phyloP scores from a whole-genome alignment of 768 basidiomycete species.

The Mycena capillaripes region DNA sequence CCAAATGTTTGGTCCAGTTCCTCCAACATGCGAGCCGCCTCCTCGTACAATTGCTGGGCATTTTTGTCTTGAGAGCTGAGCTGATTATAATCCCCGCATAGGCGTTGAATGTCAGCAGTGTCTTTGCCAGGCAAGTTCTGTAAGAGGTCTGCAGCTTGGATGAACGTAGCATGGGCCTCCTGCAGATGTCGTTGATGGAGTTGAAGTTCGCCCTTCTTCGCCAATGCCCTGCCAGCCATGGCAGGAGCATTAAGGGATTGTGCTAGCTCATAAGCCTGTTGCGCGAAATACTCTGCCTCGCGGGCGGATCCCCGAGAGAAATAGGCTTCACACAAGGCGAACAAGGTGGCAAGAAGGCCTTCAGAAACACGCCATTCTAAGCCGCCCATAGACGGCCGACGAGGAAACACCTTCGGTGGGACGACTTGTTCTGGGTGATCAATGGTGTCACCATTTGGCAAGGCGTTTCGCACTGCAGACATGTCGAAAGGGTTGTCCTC shows the following conservation, averaged over 20 bases:
- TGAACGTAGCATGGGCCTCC: slow-evolving; percentile 69
- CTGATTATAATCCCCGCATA: slow-evolving; percentile 69
- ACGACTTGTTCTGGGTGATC: slow-evolving; percentile 36
- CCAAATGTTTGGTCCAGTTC: slow-evolving; percentile 71
- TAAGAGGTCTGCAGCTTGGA: slow-evolving; percentile 61
- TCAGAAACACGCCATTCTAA: slow-evolving; percentile 85
- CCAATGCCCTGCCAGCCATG: slow-evolving; percentile 74
- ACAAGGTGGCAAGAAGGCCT: slow-evolving; percentile 74
- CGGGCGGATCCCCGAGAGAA: slow-evolving; percentile 83
- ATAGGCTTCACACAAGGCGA: slow-evolving; percentile 77
- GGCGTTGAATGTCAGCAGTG: slow-evolving; percentile 67
- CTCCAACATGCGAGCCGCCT: slow-evolving; percentile 70
- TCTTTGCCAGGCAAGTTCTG: slow-evolving; percentile 67
- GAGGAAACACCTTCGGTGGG: slow-evolving; percentile 45
- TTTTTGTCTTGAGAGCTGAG: slow-evolving; percentile 56
- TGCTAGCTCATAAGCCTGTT: slow-evolving; percentile 83
- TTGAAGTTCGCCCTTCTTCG: slow-evolving; percentile 78
- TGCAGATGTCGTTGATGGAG: slow-evolving; percentile 72
- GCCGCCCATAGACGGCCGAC: slow-evolving; percentile 60
- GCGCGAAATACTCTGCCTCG: slow-evolving; percentile 88
- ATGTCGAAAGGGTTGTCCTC: slow-evolving; percentile 74
- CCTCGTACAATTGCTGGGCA: slow-evolving; percentile 67
- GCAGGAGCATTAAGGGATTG: slow-evolving; percentile 75
- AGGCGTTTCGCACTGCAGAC: slow-evolving; percentile 56
- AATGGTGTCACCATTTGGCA: slow-evolving; percentile 45